phyloP scores from a whole-genome alignment of 129 eudicot genomes.

The Cynara cardunculus region DNA sequence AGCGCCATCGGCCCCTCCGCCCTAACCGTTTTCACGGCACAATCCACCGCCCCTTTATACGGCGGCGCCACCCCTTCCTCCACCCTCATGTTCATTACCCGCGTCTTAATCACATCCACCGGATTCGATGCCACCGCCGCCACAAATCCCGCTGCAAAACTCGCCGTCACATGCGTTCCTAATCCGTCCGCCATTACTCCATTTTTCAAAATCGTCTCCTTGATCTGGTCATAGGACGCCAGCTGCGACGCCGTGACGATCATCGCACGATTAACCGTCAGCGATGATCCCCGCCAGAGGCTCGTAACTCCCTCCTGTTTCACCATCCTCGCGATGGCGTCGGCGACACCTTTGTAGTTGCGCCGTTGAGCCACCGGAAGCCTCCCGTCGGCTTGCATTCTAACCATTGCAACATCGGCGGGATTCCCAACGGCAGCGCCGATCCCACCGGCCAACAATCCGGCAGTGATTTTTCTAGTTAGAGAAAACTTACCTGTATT shows the following conservation, averaged over 20 bases:
- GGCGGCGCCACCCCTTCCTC: constrained; percentile 55
- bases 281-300: constrained; percentile 76
- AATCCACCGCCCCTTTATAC: constrained; percentile 70
- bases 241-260: constrained; percentile 78
- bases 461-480: constrained; percentile 50
- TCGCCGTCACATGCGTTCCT: constrained; percentile 71
- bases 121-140: constrained; percentile 77
- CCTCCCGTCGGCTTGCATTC: constrained; percentile 88
- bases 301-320: constrained; percentile 52
- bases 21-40: constrained; percentile 61
- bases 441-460: constrained; percentile 64
- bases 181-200: constrained; percentile 58
- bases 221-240: constrained; percentile 77
- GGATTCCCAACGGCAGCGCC: constrained; percentile 90
- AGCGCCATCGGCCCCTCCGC: constrained; percentile 74
- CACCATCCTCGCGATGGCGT: constrained; percentile 57
- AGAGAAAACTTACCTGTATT: constrained; percentile 40
- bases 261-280: constrained; percentile 95
- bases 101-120: constrained; percentile 74
- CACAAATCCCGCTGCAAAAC: constrained; percentile 85
- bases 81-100: constrained; percentile 83
- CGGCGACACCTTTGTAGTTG: constrained; percentile 54
- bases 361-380: constrained; percentile 57
- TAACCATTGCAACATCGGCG: constrained; percentile 83
- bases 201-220: constrained; percentile 48